Base-by-base conservation (phyloP, 148 eudicot genomes). In the Mesembryanthemum crystallinum region DNA sequence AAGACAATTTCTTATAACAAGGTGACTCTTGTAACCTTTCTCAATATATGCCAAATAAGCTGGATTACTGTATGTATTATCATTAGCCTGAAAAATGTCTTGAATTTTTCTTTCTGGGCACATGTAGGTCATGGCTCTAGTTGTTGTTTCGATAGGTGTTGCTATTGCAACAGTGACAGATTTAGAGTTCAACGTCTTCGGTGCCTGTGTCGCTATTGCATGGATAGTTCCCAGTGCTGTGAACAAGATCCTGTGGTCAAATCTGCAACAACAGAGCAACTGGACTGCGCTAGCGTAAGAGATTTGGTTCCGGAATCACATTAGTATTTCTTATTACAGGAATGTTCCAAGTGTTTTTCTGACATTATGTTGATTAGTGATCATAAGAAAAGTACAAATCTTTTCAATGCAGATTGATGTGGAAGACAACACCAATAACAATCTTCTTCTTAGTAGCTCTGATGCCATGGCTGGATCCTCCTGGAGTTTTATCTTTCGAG, bases 281-380 rank as follows among this genome's bases (percentile, higher is more conserved):
- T 93, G 98, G 98, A 93, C 98, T 25, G 98, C 98, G 62, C 85
- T 93, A 13, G 91, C 92, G 98, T 93, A 88, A 87, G 92, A 57
- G 11, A 8, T 9, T 17, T 4, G 11, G 25, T 42, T 37, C 8
- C n/a, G n/a, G n/a, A 67, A 10, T 12, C 8, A 4, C n/a, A 9
- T 8, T 3, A 57, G 8, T 21, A n/a, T n/a, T n/a, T 57, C 8
- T 23, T 57, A 8, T 39, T 39, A 39, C 8, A 39, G 43, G 9
- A 39, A 5, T 6, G 43, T 5, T 39, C 43, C 9, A 9, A 39
- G 43, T 39, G 9, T n/a, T 8, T n/a, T n/a, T 10, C 61, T 57
- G 61, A 21, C 27, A 57, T 57, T 57, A 3, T 57, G 1, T 17
- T 23, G 23, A 24, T 29, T 32, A 24, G 51, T 21, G 23, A 39